Conservation (phyloP, 1,139 yeast species). For the Taphrina betulina region DNA sequence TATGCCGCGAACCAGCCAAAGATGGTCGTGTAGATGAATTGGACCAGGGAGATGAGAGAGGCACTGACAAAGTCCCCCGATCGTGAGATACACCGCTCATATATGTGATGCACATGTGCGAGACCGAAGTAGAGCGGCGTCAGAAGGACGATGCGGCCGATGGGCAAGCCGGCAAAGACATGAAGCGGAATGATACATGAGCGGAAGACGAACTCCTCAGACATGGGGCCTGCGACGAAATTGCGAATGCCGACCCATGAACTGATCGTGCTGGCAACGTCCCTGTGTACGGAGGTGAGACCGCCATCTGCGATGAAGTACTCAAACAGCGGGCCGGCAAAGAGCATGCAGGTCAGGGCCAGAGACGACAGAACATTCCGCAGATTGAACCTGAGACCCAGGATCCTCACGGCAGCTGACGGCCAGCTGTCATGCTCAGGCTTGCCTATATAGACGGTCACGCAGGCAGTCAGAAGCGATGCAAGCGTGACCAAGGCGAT, state of each 20-base stretch:
- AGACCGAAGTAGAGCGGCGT: conserved; percentile 79
- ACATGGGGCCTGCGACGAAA: conserved; percentile 62
- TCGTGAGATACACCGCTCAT: conserved; percentile 45
- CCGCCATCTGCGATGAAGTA: conserved; percentile 43
- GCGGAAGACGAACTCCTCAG: conserved; percentile 84
- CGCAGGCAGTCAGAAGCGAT: conserved; percentile 42
- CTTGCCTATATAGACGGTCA: conserved; percentile 45
- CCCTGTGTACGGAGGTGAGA: conserved; percentile 36
- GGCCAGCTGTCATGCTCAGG: conserved; percentile 35
- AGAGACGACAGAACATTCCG: conserved; percentile 42
- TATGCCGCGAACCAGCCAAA: conserved; percentile 77
- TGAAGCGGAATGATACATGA: conserved; percentile 55
- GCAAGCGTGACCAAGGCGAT: conserved; percentile 46
- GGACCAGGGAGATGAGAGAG: conserved; percentile 52
- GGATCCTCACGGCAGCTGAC: conserved; percentile 36
- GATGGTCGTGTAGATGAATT: conserved; percentile 67
- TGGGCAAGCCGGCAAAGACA: conserved; percentile 43
- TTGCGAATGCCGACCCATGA: conserved; percentile 36
- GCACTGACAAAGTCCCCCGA: conserved; percentile 46
- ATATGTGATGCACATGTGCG: conserved; percentile 90
- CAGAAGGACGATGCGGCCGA: conserved; percentile 44
- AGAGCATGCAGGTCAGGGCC: conserved; percentile 44
- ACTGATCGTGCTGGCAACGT: conserved; percentile 39
- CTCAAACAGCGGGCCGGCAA: conserved; percentile 60
- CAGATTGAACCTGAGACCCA: conserved; percentile 31